Conservation (phyloP, 202 grass and related monocot species). For the Brachypodium distachyon region DNA sequence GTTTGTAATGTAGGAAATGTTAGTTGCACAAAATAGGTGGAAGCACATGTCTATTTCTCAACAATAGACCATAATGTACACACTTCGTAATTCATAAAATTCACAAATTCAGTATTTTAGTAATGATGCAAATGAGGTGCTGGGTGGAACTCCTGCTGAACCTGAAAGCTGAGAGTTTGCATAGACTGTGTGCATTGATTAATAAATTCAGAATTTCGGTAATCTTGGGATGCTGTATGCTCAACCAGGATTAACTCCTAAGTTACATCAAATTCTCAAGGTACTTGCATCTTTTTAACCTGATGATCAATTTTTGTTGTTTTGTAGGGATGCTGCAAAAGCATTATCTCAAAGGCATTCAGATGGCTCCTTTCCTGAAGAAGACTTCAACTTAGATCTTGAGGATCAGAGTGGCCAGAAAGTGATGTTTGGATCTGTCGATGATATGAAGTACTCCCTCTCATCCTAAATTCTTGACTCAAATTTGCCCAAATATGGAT, state of each 20-base stretch:
- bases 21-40: not conserved
- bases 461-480: too few relatives aligned
- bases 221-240: not conserved
- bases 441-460: constrained; percentile 93
- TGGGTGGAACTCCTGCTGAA: not conserved
- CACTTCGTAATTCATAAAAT: not conserved
- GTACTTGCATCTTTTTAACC: not conserved
- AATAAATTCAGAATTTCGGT: too few relatives aligned
- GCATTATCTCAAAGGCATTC: constrained; percentile 79
- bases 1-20: not conserved
- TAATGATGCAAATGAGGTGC: not conserved
- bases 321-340: constrained; percentile 68
- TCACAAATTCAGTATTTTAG: not conserved
- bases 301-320: not conserved
- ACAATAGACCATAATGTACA: not conserved
- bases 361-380: constrained; percentile 65
- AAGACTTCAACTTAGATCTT: constrained; percentile 87
- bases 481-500: too few relatives aligned
- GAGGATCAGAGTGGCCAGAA: constrained; percentile 94
- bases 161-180: not conserved
- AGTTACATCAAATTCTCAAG: not conserved
- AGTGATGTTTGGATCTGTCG: constrained; percentile 74
- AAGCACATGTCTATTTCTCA: not conserved
- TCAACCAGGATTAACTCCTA: not conserved
- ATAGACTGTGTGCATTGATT: not conserved